A percentile compares a stretch with the other conserved stretches of the same genome.
These are phyloP conservation scores for Colletotrichum eremochloae DNA, from an alignment of 2,329 filamentous ascomycete species.

Conservation along the genomic window DNA sequence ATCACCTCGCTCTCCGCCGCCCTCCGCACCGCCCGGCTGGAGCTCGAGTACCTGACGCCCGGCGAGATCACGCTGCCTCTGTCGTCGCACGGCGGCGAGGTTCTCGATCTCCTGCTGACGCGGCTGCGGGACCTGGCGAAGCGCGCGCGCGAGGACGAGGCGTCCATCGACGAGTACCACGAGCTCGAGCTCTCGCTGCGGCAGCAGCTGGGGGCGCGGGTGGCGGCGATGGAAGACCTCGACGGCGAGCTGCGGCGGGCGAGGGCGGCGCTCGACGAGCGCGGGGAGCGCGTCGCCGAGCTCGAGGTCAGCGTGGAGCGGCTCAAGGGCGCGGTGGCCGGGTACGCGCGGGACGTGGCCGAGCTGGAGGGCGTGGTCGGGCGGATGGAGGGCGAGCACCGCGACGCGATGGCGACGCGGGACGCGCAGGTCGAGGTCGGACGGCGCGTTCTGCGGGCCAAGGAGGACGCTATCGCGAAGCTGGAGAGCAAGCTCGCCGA, in stretches of 20 bases:
- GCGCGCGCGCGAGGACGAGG: slow-evolving; percentile 62
- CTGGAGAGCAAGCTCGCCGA: slow-evolving; percentile 61
- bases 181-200: slow-evolving; percentile 67
- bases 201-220: slow-evolving; percentile 67
- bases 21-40: slow-evolving; percentile 69
- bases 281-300: slow-evolving; percentile 57
- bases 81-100: slow-evolving; percentile 64
- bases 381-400: slow-evolving; percentile 59
- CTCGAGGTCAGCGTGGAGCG: slow-evolving; percentile 64
- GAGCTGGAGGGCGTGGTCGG: slow-evolving; percentile 67
- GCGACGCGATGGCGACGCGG: slow-evolving; percentile 49
- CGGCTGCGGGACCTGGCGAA: slow-evolving; percentile 64
- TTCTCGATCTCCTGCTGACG: slow-evolving; percentile 67
- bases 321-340: slow-evolving; percentile 64
- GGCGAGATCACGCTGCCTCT: slow-evolving; percentile 69
- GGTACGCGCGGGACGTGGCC: slow-evolving; percentile 66
- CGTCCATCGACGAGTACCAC: slow-evolving; percentile 72
- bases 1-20: slow-evolving; percentile 61
- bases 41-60: slow-evolving; percentile 72
- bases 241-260: slow-evolving; percentile 56
- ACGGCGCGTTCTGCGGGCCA: slow-evolving; percentile 52
- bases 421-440: slow-evolving; percentile 53
- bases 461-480: slow-evolving; percentile 54
- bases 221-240: slow-evolving; percentile 64
- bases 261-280: slow-evolving; percentile 52